Base-by-base conservation (phyloP, 169 alveolate genomes). In the Babesia ovis region DNA sequence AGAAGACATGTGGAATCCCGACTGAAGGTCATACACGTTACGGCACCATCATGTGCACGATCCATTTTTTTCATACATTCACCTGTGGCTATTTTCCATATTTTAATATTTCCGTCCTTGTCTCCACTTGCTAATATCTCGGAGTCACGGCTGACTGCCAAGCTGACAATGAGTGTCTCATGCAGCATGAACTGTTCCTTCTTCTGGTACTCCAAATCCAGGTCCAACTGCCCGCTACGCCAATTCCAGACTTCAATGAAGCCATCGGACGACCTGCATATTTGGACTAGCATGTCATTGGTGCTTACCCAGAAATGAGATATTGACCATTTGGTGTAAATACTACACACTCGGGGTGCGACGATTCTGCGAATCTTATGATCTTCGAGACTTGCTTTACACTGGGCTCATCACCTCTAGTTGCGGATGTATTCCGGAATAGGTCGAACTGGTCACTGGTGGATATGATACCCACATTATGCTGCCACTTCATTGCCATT, bases 191-290 rank as follows among this genome's bases (percentile, higher is more conserved):
- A 67, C 55, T 77, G 84, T 71, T 90, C 93, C 51, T 91, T 85
- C 14, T 75, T 56, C 60, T 92, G 96, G 80, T 89, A 92, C 35
- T 25, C 64, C 61, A 92, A 74, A 20, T 92, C 95, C 50, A 77
- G 86, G 68, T 89, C 86, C 50, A 92, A 79, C 34, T 64, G 57
- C 22, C 93, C 96, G 20, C 85, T 59, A 55, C 46, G 66, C 91
- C 92, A 88, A 71, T 90, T 87, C 96, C 96, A 92, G 51, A 92
- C 91, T 68, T 92, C 96, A 46, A 92, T 90, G 70, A 92, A 89
- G 1, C 96, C 96, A 66, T 92, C 96, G 41, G 91, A 83, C 3
- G 95, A 86, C 41, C 86, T 77, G 39, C 31, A 25, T 14, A 3
- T 16, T 18, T 4, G 25, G 69, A 39, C 27, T 0, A 9, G n/a